Evolutionary conservation across 768 basidiomycete genomes (phyloP), one percentile per base, ranked within the genome.

Genomic region (Phylloporus sp.): DNA sequence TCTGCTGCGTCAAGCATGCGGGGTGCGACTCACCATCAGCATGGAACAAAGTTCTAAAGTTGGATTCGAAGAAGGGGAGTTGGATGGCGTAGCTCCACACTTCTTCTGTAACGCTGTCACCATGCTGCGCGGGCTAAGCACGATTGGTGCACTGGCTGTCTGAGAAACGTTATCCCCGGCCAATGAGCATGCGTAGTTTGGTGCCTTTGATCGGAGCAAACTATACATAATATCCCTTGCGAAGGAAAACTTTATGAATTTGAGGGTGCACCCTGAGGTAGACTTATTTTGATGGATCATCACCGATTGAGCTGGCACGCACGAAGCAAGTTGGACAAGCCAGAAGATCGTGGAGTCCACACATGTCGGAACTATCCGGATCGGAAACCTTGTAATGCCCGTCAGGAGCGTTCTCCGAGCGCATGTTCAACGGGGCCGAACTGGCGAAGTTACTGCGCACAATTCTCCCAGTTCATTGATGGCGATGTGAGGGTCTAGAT

Each of bases 241-340:
- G 47, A 51, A n/a, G 24, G 42, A 46, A 46, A 57, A 53, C 60
- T 49, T 60, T 54, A 52, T 45, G 46, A 26, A 44, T 48, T 62
- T 57, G 53, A 52, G 65, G 65, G 65, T 66, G 52, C 54, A 55
- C 65, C 65, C 65, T 66, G 65, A 61, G 26, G 42, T 42, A 50
- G 50, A 46, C 29, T 27, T 46, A n/a, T 48, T 40, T 48, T 42
- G 48, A 49, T 48, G 34, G 38, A 52, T 46, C 52, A 46, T 50
- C n/a, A n/a, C n/a, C n/a, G 52, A 50, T 35, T 43, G 40, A 49
- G 41, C 31, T 21, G 7, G 38, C 35, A n/a, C 14, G 17, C 51
- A 55, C 22, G 41, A 51, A 45, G 50, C 48, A 46, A 44, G 42
- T 28, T 22, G 34, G 46, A 47, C 48, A 46, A 52, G 42, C 21